Conservation (phyloP, 805 yeast species). For the Tetrapisispora taiwanensis region DNA sequence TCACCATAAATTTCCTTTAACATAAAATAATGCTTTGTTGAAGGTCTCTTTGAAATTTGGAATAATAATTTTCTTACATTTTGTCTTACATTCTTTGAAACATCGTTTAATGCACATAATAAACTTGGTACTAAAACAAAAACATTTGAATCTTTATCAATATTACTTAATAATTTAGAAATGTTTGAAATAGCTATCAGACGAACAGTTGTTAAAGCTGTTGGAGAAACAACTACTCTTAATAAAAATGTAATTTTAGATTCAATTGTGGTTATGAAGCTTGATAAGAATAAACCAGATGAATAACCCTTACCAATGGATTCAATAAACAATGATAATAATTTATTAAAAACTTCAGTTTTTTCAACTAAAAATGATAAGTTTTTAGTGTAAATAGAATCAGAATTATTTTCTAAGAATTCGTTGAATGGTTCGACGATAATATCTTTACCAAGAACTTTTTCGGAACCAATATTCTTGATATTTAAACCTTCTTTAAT, state of each 20-base stretch:
- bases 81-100: conserved; percentile 41
- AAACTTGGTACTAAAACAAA: conserved; percentile 52
- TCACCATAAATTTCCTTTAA: conserved; percentile 50
- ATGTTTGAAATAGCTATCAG: conserved; percentile 38
- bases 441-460: conserved; percentile 17
- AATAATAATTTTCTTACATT: conserved; percentile 33
- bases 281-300: conserved; percentile 26
- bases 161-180: conserved; percentile 25
- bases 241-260: conserved; percentile 47
- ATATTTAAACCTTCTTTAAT: conserved; percentile 21
- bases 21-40: conserved; percentile 37
- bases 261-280: conserved; percentile 33
- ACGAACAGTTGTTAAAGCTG: conserved; percentile 50
- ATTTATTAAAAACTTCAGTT: conserved; percentile 32
- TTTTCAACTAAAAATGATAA: conserved; percentile 27
- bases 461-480: conserved; percentile 22
- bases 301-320: conserved; percentile 33
- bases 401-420: conserved; percentile 23
- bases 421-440: conserved; percentile 22
- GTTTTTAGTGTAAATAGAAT: conserved; percentile 21
- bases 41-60: conserved; percentile 31
- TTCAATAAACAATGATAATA: conserved; percentile 36
- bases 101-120: conserved; percentile 43
- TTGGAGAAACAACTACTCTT: conserved; percentile 46
- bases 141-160: conserved; percentile 33